phyloP scores from a whole-genome alignment of 805 yeast genomes.

The Kregervanrija delftensis region DNA sequence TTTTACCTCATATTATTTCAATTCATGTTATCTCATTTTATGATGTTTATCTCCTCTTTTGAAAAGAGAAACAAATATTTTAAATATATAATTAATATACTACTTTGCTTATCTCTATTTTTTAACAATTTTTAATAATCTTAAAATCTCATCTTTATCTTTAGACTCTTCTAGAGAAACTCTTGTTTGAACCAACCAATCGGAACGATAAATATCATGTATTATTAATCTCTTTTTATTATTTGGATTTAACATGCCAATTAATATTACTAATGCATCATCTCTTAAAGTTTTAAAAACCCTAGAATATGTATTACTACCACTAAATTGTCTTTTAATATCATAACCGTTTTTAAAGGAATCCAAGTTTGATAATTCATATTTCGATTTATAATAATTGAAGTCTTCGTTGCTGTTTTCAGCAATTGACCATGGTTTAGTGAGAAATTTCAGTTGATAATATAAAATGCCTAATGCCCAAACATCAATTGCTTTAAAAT shows the following conservation, averaged over 20 bases:
- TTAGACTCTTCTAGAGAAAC: constrained; percentile 12
- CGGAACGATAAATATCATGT: constrained; percentile 16
- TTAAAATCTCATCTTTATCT: constrained; percentile 22
- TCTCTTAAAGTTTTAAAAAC: constrained; percentile 10
- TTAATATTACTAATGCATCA: constrained; percentile 8
- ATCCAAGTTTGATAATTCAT: constrained; percentile 9
- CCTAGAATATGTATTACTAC: constrained; percentile 1
- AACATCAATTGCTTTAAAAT: constrained; percentile 36
- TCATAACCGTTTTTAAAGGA: constrained; percentile 15
- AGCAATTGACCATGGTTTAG: constrained; percentile 43
- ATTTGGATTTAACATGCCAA: constrained; percentile 27
- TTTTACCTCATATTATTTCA: neutral
- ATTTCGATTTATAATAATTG: constrained; percentile 13
- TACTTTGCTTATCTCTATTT: neutral
- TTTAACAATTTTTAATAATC: constrained; percentile 7
- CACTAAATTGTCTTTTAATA: constrained; percentile 9
- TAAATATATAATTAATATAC: neutral
- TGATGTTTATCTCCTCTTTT: neutral
- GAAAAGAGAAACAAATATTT: neutral
- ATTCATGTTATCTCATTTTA: neutral
- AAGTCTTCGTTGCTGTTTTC: constrained; percentile 21
- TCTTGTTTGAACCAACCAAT: constrained; percentile 28
- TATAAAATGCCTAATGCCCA: constrained; percentile 50
- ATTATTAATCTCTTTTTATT: constrained; percentile 16
- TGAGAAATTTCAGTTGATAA: constrained; percentile 36